Percentiles rank a stretch among this genome's conserved stretches.
Evolutionary conservation across 2,329 filamentous ascomycete genomes (phyloP).

Genomic region (Coniosporium tulheliwenetii): DNA sequence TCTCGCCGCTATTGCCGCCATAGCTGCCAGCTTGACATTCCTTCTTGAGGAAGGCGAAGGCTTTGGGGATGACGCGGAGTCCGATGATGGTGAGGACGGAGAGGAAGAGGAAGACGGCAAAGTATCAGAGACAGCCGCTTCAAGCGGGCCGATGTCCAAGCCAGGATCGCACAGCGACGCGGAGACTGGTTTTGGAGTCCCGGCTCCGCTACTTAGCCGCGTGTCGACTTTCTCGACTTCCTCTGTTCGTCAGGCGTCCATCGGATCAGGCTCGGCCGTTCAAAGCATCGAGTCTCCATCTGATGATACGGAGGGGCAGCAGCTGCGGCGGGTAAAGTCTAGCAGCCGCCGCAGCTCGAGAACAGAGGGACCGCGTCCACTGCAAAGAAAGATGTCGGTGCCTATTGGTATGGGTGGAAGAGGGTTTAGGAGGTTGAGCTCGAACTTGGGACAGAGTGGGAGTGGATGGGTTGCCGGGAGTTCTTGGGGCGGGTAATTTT

Average conservation of each 20-base stretch:
- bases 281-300: neutral
- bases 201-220: constrained; percentile 17
- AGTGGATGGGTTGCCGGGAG: constrained; percentile 9
- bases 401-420: constrained; percentile 28
- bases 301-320: constrained; percentile 2
- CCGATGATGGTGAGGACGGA: constrained; percentile 19
- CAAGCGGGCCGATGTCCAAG: neutral
- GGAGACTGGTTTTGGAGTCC: constrained; percentile 23
- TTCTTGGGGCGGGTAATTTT: too few species aligned
- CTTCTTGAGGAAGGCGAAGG: constrained; percentile 63
- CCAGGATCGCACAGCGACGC: constrained; percentile 7
- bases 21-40: constrained; percentile 58
- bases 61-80: constrained; percentile 27
- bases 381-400: constrained; percentile 23
- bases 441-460: constrained; percentile 25
- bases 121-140: constrained; percentile 2
- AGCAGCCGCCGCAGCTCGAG: constrained; percentile 4
- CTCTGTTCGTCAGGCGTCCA: constrained; percentile 7
- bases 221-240: constrained; percentile 13
- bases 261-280: constrained; percentile 2
- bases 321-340: constrained; percentile 6
- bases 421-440: constrained; percentile 27
- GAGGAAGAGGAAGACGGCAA: constrained; percentile 11
- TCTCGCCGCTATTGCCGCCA: constrained; percentile 44
- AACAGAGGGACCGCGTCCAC: constrained; percentile 12